Evolutionary conservation across 2,329 filamentous ascomycete species (phyloP), one percentile per base, ranked within the genome.

Genomic region (Aspergillus sojae): DNA sequence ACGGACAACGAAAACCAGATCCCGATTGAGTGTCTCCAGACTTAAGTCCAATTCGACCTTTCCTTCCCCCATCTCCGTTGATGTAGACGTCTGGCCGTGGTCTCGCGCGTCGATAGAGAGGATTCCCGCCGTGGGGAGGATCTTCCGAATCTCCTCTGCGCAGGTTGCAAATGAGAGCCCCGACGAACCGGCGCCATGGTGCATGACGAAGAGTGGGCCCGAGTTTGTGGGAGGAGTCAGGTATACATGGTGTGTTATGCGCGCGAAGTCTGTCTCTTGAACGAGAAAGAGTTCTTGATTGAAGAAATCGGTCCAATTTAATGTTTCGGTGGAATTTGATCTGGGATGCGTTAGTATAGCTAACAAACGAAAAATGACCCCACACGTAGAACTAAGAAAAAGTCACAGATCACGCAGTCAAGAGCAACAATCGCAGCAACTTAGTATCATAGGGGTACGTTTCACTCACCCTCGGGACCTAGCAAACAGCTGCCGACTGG

Each of bases 101-200:
- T 91, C 92, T 55, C 95, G 87, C 54, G 93, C 94, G 76, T 98
- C 94, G 12, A 94, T 77, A 4, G 93, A 92, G 23, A 99, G 84
- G 46, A 98, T 86, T 1, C 95, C 96, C 3, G 94, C 91, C 7
- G 87, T 83, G 0, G 95, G 92, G 48, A 97, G 82, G 7, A 87
- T 84, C 75, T 90, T 92, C 59, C 89, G 86, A 65, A 98, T 88
- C 75, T 96, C 91, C 52, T 87, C 84, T 2, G 90, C 88, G 65
- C 96, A 88, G 4, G 92, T 84, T 5, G 94, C 94, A 79, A 98
- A 99, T 2, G 93, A 96, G 63, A 98, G 86, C 7, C 91, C 96
- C 0, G 94, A 97, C 4, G 94, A 96, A 19, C 95, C 95, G 46
- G 92, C 95, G 45, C 95, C 95, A 79, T 99, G 95, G 75, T 99